A percentile compares a stretch with the other conserved stretches of the same genome.
Conservation (phyloP, 2,329 filamentous ascomycete genomes). For the Metarhizium brunneum region DNA sequence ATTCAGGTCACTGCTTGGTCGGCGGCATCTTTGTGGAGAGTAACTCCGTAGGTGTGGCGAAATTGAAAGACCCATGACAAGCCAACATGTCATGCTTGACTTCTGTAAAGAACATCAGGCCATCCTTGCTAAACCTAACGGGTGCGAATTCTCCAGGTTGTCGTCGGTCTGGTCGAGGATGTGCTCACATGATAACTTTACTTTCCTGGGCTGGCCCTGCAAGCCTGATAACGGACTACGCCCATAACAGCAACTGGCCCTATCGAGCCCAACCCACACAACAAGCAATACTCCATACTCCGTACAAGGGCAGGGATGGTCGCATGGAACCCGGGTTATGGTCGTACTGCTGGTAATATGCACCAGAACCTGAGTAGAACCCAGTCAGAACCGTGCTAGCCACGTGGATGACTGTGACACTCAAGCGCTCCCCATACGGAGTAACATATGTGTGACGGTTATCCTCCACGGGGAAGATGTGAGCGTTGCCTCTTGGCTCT, state of each 20-base stretch:
- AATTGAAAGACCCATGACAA: too few species aligned
- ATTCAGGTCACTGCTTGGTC: neutral
- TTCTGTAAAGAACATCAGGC: neutral
- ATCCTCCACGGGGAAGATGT: neutral
- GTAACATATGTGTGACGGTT: neutral
- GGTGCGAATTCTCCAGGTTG: neutral
- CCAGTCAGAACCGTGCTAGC: neutral
- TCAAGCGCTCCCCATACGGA: neutral
- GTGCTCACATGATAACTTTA: neutral
- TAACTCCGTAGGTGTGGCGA: neutral
- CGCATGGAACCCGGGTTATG: slow-evolving; percentile 53
- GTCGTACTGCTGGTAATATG: neutral
- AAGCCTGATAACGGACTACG: neutral
- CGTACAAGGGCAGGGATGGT: slow-evolving; percentile 33
- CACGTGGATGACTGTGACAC: slow-evolving; percentile 4
- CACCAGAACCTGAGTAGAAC: neutral
- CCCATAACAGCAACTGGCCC: neutral
- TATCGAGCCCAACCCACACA: slow-evolving; percentile 44
- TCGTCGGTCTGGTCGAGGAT: neutral
- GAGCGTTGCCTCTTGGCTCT: neutral
- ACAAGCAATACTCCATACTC: neutral
- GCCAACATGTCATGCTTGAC: neutral
- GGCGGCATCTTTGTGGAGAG: neutral
- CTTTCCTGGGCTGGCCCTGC: neutral
- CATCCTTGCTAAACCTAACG: too few species aligned